Percentiles rank a stretch among this genome's conserved stretches.
These are phyloP conservation scores for Aspergillus ochraceus DNA, from an alignment of 2,329 filamentous ascomycete species.

Conservation along the genomic window DNA sequence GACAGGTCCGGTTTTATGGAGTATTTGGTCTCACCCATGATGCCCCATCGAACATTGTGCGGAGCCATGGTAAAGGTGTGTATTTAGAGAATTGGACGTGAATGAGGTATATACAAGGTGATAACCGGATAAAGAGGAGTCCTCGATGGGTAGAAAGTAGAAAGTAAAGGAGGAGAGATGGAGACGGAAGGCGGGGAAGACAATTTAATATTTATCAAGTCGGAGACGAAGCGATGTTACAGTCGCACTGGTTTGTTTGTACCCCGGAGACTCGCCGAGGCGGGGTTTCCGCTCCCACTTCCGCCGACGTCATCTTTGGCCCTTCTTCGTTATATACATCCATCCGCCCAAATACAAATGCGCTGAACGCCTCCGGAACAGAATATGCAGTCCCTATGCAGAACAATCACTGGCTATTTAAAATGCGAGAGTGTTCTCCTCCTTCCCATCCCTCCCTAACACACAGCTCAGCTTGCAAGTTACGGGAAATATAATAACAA, in stretches of 20 bases:
- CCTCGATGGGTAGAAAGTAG: not conserved
- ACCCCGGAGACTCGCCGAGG: not conserved
- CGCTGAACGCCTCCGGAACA: not conserved
- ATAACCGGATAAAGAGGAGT: not conserved
- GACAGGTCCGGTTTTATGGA: not conserved
- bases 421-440: slow-evolving; percentile 12
- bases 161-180: not conserved
- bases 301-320: not conserved
- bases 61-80: slow-evolving; percentile 28
- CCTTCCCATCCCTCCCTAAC: not conserved
- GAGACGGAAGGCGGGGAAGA: not conserved
- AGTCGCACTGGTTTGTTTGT: not conserved
- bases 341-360: not conserved
- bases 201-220: not conserved
- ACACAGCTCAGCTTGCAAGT: not conserved
- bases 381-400: slow-evolving; percentile 12
- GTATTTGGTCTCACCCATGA: slow-evolving; percentile 38
- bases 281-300: not conserved
- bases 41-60: slow-evolving; percentile 44
- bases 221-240: not conserved
- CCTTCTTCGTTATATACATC: not conserved
- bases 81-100: not conserved
- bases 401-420: slow-evolving; percentile 16
- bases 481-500: slow-evolving; percentile 2
- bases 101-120: too few relatives aligned